Evolutionary conservation across 108 stramenopile genomes (phyloP).

Genomic region (Pseudonitzschia pungens): DNA sequence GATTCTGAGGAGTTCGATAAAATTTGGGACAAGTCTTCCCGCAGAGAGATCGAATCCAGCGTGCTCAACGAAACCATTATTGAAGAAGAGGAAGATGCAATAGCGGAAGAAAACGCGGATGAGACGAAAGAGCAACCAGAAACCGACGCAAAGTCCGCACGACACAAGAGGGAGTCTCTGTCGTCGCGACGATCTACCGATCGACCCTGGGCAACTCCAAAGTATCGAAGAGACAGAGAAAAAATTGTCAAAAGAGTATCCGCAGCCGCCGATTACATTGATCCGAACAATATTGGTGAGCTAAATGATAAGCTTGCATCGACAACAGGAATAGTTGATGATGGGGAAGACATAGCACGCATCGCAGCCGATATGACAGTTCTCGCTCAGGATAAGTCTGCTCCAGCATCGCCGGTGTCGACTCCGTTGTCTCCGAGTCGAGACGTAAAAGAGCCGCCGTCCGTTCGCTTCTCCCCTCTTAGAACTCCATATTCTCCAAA

Average conservation of each 20-base stretch:
- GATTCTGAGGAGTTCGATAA: slow-evolving; percentile 16
- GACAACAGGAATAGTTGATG: slow-evolving; percentile 3
- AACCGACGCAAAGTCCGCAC: neutral
- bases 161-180: neutral
- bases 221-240: slow-evolving; percentile 23
- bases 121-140: neutral
- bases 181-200: slow-evolving; percentile 14
- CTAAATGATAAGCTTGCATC: slow-evolving; percentile 8
- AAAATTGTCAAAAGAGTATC: neutral
- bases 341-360: slow-evolving; percentile 12
- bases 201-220: slow-evolving; percentile 37
- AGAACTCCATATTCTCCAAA: slow-evolving; percentile 6
- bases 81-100: slow-evolving; percentile 16
- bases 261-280: slow-evolving; percentile 25
- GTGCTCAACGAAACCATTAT: slow-evolving; percentile 3
- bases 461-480: neutral
- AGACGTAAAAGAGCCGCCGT: neutral
- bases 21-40: slow-evolving; percentile 3
- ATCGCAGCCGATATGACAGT: slow-evolving; percentile 18
- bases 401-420: neutral
- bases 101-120: neutral
- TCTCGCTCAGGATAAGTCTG: neutral
- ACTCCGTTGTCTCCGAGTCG: slow-evolving; percentile 12
- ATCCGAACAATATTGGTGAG: slow-evolving; percentile 13
- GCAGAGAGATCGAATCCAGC: slow-evolving; percentile 20